Base-by-base conservation (phyloP, 1,139 yeast genomes). In the Candida sanyaensis region DNA sequence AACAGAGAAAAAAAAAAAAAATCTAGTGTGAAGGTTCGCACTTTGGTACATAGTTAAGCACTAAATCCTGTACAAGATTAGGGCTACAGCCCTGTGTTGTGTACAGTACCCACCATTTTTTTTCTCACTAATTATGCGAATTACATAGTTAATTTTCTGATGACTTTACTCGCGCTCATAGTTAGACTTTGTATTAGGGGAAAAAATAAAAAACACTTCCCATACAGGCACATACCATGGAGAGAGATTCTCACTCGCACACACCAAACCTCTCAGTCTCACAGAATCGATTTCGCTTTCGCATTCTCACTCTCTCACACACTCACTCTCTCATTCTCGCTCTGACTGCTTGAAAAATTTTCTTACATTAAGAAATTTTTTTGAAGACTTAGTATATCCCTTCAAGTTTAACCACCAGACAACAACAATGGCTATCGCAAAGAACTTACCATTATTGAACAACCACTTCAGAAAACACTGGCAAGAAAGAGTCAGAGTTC, bases 401-500 rank as follows among this genome's bases (percentile, higher is more conserved):
- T 32, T 41, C 40, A 41, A 31, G 38, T 38, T 32, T 36, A 28
- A 38, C 36, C 45, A 43, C 42, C 46, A 43, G 31, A 34, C 47
- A 44, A 43, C 52, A 59, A 68, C 66, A 63, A 75, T 78, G 93
- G 98, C 98, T 80, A 90, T 93, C 83, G 79, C 93, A 71, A 91
- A 93, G 92, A 93, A 93, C 81, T 83, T 87, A 80, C 96, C 97
- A 86, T 82, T 92, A 84, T 91, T 86, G 82, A 88, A 87, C 84
- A 87, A 87, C 82, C 96, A 88, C 83, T 88, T 88, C 90, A 86
- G 95, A 84, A 93, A 93, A 89, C 93, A 91, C 96, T 93, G 99
- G 99, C 98, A 93, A 83, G 96, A 89, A 81, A 90, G 99, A 77
- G 99, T 93, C 84, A 89, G 83, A 78, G 96, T 90, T 69, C 97